phyloP scores from a whole-genome alignment of 2,329 filamentous ascomycete species.

The Colletotrichum truncatum region DNA sequence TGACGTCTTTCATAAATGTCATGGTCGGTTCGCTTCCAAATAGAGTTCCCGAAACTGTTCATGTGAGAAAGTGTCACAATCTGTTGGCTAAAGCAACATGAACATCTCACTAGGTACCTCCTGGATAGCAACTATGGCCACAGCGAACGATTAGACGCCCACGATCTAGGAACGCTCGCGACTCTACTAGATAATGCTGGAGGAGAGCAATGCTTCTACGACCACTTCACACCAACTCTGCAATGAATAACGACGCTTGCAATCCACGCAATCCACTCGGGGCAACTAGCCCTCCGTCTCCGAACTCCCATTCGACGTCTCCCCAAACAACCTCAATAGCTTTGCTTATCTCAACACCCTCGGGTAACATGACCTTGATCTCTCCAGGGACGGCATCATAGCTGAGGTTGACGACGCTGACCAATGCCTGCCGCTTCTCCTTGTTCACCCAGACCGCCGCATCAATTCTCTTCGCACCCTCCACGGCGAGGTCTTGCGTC shows the following conservation, averaged over 20 bases:
- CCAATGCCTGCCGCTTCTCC: background rate
- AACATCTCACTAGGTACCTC: no score
- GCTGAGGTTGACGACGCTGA: constrained; percentile 18
- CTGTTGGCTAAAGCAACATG: no score
- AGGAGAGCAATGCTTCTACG: background rate
- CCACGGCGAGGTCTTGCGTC: constrained; percentile 7
- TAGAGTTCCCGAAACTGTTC: no score
- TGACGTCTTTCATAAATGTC: background rate
- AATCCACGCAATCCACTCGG: background rate
- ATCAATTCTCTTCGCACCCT: constrained; percentile 17
- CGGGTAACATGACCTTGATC: constrained; percentile 3
- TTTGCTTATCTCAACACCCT: background rate
- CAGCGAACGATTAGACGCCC: no score
- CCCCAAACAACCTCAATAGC: constrained; percentile 15
- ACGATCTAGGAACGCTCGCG: background rate
- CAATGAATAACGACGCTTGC: constrained; percentile 7
- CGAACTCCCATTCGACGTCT: background rate
- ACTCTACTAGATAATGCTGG: background rate
- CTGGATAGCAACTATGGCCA: no score
- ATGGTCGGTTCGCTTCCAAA: no score
- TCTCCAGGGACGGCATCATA: background rate
- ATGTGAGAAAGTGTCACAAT: no score
- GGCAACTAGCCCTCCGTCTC: constrained; percentile 1
- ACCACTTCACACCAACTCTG: background rate
- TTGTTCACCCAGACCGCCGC: constrained; percentile 15